Evolutionary conservation across 768 basidiomycete genomes (phyloP).

Genomic region (Rhizopogon roseolus): DNA sequence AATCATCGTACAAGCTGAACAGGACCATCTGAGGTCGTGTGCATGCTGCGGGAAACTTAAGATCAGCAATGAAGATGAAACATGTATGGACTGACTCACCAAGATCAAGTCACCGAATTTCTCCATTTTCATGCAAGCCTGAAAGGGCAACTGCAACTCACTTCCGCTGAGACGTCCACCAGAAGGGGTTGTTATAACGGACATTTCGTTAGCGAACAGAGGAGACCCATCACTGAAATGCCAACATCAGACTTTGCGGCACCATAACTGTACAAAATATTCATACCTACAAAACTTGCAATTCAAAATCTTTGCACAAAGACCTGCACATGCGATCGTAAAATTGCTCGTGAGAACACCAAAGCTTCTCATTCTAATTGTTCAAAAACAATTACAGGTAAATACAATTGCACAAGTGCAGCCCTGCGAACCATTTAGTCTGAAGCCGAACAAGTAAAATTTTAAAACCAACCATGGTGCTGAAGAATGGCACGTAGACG

Average conservation of each 20-base stretch:
- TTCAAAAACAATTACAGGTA: too few species aligned
- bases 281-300: neutral
- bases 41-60: too few species aligned
- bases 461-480: constrained; percentile 72
- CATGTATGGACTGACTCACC: too few species aligned
- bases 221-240: constrained; percentile 96
- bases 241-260: constrained; percentile 99
- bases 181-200: too few species aligned
- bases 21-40: too few species aligned
- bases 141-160: too few species aligned
- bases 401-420: constrained; percentile 97
- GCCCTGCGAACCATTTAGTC: constrained; percentile 49
- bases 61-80: too few species aligned
- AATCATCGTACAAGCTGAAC: too few species aligned
- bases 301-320: constrained; percentile 50
- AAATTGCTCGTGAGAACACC: neutral
- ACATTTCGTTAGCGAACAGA: too few species aligned
- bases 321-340: constrained; percentile 50
- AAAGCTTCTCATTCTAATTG: neutral
- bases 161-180: too few species aligned
- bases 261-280: constrained; percentile 65
- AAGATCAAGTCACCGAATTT: too few species aligned
- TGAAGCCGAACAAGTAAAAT: neutral
- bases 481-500: constrained; percentile 98
- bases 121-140: too few species aligned